Conservation (phyloP, 2,329 filamentous ascomycete species). For the Laburnicola sp. region DNA sequence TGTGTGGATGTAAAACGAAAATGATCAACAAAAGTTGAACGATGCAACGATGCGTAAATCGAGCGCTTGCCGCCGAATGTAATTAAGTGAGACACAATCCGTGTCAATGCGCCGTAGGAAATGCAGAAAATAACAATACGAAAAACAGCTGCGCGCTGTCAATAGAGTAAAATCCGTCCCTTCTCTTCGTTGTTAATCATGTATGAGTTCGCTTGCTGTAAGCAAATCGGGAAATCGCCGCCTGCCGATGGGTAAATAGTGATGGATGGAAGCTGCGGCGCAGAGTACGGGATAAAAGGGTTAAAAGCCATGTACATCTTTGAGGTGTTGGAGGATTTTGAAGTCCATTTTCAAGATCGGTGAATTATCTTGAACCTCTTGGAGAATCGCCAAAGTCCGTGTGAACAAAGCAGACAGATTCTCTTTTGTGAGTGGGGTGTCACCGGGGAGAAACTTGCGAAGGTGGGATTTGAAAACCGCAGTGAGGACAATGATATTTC, state of each 20-base stretch:
- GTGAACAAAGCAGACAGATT: slow-evolving; percentile 32
- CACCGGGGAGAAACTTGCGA: slow-evolving; percentile 34
- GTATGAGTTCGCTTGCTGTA: too few relatives aligned
- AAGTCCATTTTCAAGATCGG: slow-evolving; percentile 75
- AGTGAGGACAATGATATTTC: slow-evolving; percentile 87
- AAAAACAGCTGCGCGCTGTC: too few relatives aligned
- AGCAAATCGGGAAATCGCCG: too few relatives aligned
- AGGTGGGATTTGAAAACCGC: slow-evolving; percentile 70
- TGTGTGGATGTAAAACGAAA: neutral
- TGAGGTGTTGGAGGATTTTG: slow-evolving; percentile 64
- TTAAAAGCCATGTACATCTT: neutral
- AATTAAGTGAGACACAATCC: slow-evolving; percentile 1
- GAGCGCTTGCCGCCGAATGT: slow-evolving; percentile 25
- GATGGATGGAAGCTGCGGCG: neutral
- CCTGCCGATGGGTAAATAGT: too few relatives aligned
- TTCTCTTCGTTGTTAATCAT: too few relatives aligned
- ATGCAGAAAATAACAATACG: slow-evolving; percentile 1
- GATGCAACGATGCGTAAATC: slow-evolving; percentile 12
- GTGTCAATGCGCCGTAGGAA: slow-evolving; percentile 1
- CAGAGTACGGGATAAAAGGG: neutral
- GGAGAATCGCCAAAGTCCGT: slow-evolving; percentile 74
- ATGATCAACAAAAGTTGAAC: neutral
- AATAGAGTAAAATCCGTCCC: neutral
- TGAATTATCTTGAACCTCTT: slow-evolving; percentile 69
- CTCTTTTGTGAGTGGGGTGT: slow-evolving; percentile 29